Percentiles rank a stretch among this genome's conserved stretches.
These are phyloP conservation scores for Chaetomium olivaceum DNA, from an alignment of 2,329 filamentous ascomycete species.

Conservation along the genomic window DNA sequence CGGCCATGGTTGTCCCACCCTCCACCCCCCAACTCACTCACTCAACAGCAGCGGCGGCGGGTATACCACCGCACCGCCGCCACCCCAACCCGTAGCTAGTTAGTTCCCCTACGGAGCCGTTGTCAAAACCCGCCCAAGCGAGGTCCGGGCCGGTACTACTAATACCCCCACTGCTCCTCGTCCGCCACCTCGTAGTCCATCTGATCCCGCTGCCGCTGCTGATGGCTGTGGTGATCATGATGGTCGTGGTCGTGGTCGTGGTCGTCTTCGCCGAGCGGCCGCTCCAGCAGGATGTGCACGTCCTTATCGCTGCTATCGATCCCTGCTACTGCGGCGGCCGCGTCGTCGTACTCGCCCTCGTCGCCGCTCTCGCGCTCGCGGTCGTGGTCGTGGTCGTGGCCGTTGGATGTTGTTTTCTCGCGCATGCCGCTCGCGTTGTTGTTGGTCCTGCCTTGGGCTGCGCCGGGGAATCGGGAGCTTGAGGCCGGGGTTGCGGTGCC, in stretches of 20 bases:
- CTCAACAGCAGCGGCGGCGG: background rate
- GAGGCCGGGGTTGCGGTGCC: background rate
- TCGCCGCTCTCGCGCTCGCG: conserved; percentile 28
- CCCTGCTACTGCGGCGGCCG: background rate
- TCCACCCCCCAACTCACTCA: background rate
- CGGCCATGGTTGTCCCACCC: too few species aligned
- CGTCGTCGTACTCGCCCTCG: conserved; percentile 45
- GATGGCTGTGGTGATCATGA: background rate
- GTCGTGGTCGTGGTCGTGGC: background rate
- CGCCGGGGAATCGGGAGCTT: conserved; percentile 3
- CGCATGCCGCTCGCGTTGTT: background rate
- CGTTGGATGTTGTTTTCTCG: background rate
- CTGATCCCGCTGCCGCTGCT: conserved; percentile 41
- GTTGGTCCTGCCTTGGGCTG: background rate
- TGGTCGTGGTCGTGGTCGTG: background rate
- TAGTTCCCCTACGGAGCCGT: too few species aligned
- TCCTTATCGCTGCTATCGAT: conserved; percentile 30
- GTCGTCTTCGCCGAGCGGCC: conserved; percentile 28
- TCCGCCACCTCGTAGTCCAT: conserved; percentile 58
- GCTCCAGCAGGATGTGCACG: conserved; percentile 31
- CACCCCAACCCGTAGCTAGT: too few species aligned
- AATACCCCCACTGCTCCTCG: conserved; percentile 48
- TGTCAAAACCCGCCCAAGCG: background rate
- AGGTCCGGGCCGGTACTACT: conserved; percentile 23
- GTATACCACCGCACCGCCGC: background rate